Percentiles rank a stretch among this genome's conserved stretches.
Conservation (phyloP, 2,329 filamentous ascomycete genomes). For the Colletotrichum australisinense region DNA sequence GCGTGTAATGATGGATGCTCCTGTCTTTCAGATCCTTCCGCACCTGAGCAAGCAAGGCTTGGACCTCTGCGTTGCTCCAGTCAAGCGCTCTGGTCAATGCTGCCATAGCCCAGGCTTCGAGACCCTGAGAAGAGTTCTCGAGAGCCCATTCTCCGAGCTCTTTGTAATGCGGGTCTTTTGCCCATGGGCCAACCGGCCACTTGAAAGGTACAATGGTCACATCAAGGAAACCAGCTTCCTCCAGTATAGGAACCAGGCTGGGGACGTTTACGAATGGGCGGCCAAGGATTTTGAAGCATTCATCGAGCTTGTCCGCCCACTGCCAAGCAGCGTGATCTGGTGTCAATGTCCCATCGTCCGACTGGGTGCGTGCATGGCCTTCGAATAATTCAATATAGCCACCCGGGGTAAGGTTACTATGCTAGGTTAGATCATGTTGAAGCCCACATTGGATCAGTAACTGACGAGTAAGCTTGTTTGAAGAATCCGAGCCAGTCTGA, state of each 20-base stretch:
- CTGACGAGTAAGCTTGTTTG: slow-evolving; percentile 55
- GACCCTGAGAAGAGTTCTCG: background rate
- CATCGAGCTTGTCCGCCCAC: slow-evolving; percentile 42
- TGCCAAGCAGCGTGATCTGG: slow-evolving; percentile 6
- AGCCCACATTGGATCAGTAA: background rate
- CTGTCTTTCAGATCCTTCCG: background rate
- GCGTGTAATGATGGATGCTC: background rate
- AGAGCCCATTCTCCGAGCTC: background rate
- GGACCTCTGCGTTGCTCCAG: background rate
- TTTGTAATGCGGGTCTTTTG: background rate
- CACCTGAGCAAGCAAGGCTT: background rate
- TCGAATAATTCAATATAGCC: slow-evolving; percentile 53
- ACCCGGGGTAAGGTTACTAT: slow-evolving; percentile 47
- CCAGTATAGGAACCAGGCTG: slow-evolving; percentile 48
- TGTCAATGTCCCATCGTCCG: slow-evolving; percentile 42
- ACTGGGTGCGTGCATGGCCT: slow-evolving; percentile 44
- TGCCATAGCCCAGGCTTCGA: background rate
- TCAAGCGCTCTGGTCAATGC: background rate
- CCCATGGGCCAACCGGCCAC: background rate
- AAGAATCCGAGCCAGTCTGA: slow-evolving; percentile 52
- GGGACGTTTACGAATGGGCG: slow-evolving; percentile 48
- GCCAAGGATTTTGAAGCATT: slow-evolving; percentile 48
- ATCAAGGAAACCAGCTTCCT: background rate
- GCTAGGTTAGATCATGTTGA: background rate
- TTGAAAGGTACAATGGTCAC: background rate